Conservation (phyloP, 1,284 basidiomycete species). For the Mycena sp. region DNA sequence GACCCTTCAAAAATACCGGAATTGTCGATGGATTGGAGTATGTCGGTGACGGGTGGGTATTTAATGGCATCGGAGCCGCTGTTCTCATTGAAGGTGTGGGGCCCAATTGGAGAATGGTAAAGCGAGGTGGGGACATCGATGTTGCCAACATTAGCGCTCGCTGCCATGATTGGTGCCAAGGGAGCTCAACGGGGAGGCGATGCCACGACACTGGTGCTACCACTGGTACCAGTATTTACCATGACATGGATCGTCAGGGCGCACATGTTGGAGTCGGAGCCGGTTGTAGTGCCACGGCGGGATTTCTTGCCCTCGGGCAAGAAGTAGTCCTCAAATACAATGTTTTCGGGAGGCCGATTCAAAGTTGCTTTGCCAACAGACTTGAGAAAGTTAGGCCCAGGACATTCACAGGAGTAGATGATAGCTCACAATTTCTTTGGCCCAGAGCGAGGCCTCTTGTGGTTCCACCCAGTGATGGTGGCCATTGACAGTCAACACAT, state of each 20-base stretch:
- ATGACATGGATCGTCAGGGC: constrained; percentile 8
- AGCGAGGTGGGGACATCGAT: background rate
- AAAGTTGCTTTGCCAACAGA: background rate
- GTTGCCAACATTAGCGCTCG: background rate
- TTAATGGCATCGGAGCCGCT: background rate
- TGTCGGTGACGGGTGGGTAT: background rate
- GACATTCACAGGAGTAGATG: background rate
- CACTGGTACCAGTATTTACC: constrained; percentile 4
- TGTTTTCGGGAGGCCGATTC: constrained; percentile 2
- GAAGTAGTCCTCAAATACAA: constrained; percentile 13
- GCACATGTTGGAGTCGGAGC: background rate
- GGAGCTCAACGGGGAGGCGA: background rate
- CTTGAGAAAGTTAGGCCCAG: background rate
- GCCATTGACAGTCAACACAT: background rate
- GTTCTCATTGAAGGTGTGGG: background rate
- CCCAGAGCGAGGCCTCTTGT: background rate
- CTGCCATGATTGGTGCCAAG: background rate
- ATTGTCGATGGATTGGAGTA: constrained; percentile 2
- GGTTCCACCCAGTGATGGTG: background rate
- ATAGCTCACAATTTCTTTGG: constrained; percentile 7
- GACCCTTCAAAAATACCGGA: background rate
- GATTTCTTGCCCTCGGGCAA: background rate
- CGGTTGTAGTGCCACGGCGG: background rate
- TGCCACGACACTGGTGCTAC: background rate
- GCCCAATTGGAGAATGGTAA: background rate